These are phyloP conservation scores for Solanum hybrid DNA, from an alignment of 305 asterid genomes.

Conservation along the genomic window DNA sequence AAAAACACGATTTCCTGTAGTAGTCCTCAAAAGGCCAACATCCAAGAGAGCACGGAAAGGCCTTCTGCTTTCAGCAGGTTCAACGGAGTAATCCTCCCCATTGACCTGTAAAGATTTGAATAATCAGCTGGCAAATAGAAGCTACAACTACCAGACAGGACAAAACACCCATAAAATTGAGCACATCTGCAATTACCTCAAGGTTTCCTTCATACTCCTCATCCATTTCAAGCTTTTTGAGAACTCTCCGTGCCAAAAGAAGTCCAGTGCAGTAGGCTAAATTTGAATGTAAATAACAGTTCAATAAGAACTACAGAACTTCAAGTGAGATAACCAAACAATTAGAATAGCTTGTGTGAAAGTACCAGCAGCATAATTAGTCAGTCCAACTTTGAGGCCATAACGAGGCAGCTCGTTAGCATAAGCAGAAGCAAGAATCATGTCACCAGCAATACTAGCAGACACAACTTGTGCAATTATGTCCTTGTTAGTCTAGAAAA, in stretches of 20 bases:
- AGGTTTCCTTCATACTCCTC: conserved; percentile 79
- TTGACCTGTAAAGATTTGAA: conserved; percentile 40
- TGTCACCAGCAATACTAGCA: conserved; percentile 51
- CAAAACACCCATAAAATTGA: background rate
- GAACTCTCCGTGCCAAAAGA: conserved; percentile 75
- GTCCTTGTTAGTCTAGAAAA: conserved; percentile 44
- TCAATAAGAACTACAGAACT: background rate
- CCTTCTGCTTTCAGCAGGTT: conserved; percentile 78
- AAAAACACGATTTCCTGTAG: conserved; percentile 88
- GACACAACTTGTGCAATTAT: conserved; percentile 47
- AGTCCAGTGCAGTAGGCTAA: conserved; percentile 92
- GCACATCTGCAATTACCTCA: conserved; percentile 42
- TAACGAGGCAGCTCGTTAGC: conserved; percentile 48
- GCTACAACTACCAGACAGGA: background rate
- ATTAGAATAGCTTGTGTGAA: background rate
- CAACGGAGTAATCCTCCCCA: conserved; percentile 93
- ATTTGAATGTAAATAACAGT: background rate
- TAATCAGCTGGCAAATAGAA: background rate
- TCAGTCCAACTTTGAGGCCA: conserved; percentile 54
- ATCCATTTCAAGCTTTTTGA: conserved; percentile 74
- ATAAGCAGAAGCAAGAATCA: conserved; percentile 47
- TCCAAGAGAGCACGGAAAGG: conserved; percentile 97
- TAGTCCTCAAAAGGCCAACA: conserved; percentile 80
- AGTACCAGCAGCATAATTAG: conserved; percentile 60
- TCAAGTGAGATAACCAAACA: background rate